Conservation (phyloP, 768 basidiomycete species). For the Cyclocybe cylindracea region DNA sequence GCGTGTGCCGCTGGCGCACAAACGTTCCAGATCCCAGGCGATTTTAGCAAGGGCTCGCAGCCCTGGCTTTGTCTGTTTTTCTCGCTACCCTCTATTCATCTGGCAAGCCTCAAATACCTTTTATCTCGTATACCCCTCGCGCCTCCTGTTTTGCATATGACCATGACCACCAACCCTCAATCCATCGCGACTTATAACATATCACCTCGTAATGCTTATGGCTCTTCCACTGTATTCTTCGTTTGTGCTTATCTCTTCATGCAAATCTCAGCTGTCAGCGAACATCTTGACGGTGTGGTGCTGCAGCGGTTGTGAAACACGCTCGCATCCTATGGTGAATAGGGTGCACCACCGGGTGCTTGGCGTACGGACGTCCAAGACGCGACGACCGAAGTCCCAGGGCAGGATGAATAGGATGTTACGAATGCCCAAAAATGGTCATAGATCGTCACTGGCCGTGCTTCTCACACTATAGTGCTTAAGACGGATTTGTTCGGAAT, state of each 20-base stretch:
- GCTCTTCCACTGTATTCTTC: constrained; percentile 15
- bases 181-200: constrained; percentile 5
- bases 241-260: constrained; percentile 14
- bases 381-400: constrained; percentile 11
- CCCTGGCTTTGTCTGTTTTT: constrained; percentile 1
- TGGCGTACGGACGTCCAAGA: constrained; percentile 13
- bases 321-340: neutral
- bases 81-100: neutral
- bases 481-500: too few relatives aligned
- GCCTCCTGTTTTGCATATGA: neutral
- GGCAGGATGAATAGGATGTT: neutral
- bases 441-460: neutral
- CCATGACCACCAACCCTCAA: neutral
- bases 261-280: constrained; percentile 17
- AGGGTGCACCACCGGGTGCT: constrained; percentile 10
- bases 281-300: constrained; percentile 14
- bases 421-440: neutral
- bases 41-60: constrained; percentile 12
- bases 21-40: constrained; percentile 12
- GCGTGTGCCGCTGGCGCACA: too few relatives aligned
- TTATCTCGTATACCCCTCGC: neutral
- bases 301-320: neutral
- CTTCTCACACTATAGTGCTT: neutral
- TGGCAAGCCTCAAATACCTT: neutral
- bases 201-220: neutral